Conservation (phyloP, 1,284 basidiomycete species). For the Ceratobasidium sp. region DNA sequence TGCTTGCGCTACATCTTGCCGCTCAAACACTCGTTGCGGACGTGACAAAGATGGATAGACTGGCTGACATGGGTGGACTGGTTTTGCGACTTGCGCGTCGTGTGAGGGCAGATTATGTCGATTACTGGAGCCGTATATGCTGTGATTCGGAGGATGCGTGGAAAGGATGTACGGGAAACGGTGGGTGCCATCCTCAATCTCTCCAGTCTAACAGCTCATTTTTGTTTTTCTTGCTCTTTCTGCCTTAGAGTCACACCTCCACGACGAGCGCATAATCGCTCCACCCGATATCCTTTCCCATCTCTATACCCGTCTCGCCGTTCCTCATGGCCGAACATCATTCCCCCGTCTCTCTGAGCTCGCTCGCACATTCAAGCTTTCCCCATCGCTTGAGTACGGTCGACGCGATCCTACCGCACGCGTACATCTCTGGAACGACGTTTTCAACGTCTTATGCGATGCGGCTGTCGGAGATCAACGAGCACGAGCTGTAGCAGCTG, state of each 20-base stretch:
- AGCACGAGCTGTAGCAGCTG: slow-evolving; percentile 42
- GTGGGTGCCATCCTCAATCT: slow-evolving; percentile 3
- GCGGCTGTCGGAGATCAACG: slow-evolving; percentile 34
- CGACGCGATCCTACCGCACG: slow-evolving; percentile 22
- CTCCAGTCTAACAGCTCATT: neutral
- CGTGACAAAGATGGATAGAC: slow-evolving; percentile 61
- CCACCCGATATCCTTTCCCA: slow-evolving; percentile 60
- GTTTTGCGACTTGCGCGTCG: slow-evolving; percentile 76
- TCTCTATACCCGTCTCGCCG: slow-evolving; percentile 52
- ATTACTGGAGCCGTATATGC: slow-evolving; percentile 86
- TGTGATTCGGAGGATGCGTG: slow-evolving; percentile 71
- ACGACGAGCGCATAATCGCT: slow-evolving; percentile 52
- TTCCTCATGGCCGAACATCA: slow-evolving; percentile 29
- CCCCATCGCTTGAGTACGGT: slow-evolving; percentile 47
- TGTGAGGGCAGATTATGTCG: slow-evolving; percentile 84
- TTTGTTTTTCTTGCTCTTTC: slow-evolving; percentile 5
- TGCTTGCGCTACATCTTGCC: slow-evolving; percentile 82
- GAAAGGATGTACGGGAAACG: slow-evolving; percentile 61
- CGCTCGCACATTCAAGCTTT: slow-evolving; percentile 39
- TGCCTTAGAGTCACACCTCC: slow-evolving; percentile 50
- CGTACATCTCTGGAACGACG: slow-evolving; percentile 42
- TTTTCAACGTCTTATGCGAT: slow-evolving; percentile 40
- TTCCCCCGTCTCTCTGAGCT: slow-evolving; percentile 52
- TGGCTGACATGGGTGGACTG: slow-evolving; percentile 73
- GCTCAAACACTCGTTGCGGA: slow-evolving; percentile 68